phyloP scores from a whole-genome alignment of 2,329 filamentous ascomycete genomes.

The Coniella lustricola region DNA sequence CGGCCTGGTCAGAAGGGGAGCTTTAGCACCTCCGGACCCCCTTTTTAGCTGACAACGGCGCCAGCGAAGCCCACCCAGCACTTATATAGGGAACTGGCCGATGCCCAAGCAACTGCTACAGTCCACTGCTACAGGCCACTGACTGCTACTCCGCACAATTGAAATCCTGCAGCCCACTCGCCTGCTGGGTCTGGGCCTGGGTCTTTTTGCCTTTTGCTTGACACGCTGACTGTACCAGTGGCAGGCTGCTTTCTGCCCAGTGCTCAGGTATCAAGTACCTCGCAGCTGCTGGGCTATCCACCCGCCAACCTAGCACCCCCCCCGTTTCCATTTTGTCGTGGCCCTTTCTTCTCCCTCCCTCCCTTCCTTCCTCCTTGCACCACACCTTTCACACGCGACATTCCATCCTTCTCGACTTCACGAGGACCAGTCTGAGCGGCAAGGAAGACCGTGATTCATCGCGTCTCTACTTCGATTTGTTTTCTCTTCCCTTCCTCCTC shows the following conservation, averaged over 20 bases:
- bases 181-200: not conserved
- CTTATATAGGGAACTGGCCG: too few species aligned
- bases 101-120: not conserved
- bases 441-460: constrained; percentile 5
- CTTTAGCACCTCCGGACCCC: not conserved
- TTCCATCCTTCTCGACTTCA: constrained; percentile 7
- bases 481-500: not conserved
- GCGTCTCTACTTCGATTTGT: not conserved
- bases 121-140: too few species aligned
- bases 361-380: constrained; percentile 10
- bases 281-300: constrained; percentile 13
- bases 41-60: constrained; percentile 7
- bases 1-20: too few species aligned
- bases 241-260: constrained; percentile 9
- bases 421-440: constrained; percentile 8
- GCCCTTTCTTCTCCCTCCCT: constrained; percentile 16
- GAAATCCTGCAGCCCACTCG: not conserved
- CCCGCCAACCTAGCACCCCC: constrained; percentile 16
- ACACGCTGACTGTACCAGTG: not conserved
- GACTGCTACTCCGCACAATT: not conserved
- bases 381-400: constrained; percentile 7
- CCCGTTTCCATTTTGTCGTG: constrained; percentile 14
- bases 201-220: not conserved
- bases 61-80: not conserved
- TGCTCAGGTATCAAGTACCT: too few species aligned